A percentile compares a stretch with the other conserved stretches of the same genome.
Evolutionary conservation across 1,284 basidiomycete species (phyloP).

Genomic region (Pterulicium gracile): DNA sequence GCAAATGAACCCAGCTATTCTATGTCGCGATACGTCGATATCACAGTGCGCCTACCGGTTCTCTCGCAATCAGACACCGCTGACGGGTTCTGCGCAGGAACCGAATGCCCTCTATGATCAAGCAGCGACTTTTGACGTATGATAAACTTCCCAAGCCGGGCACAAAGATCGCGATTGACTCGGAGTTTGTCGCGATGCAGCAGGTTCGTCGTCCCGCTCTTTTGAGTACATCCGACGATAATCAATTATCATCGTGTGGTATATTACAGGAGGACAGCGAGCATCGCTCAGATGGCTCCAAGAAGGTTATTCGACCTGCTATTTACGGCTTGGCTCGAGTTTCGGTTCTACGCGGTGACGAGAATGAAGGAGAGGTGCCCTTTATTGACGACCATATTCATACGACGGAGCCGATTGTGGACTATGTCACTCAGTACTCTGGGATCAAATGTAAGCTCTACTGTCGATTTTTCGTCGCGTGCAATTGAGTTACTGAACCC

Average conservation of each 20-base stretch:
- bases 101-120: conserved; percentile 63
- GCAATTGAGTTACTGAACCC: conserved; percentile 3
- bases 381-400: conserved; percentile 99
- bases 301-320: conserved; percentile 86
- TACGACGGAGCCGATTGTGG: conserved; percentile 89
- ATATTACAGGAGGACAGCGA: conserved; percentile 85
- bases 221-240: background rate
- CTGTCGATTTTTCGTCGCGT: conserved; percentile 3
- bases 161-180: conserved; percentile 89
- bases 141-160: conserved; percentile 84
- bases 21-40: conserved; percentile 83
- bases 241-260: conserved; percentile 5
- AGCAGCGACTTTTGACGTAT: conserved; percentile 62
- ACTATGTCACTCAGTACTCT: conserved; percentile 95
- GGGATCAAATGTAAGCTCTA: conserved; percentile 78
- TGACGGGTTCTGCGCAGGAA: conserved; percentile 35
- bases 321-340: conserved; percentile 90
- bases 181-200: conserved; percentile 96
- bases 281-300: conserved; percentile 88
- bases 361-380: conserved; percentile 67
- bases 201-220: conserved; percentile 37
- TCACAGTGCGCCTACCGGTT: conserved; percentile 45
- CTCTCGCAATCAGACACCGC: conserved; percentile 2
- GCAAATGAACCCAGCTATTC: conserved; percentile 61
- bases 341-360: conserved; percentile 85